Base-by-base conservation (phyloP, 257 asterid species). In the Solanum gracilifrons region DNA sequence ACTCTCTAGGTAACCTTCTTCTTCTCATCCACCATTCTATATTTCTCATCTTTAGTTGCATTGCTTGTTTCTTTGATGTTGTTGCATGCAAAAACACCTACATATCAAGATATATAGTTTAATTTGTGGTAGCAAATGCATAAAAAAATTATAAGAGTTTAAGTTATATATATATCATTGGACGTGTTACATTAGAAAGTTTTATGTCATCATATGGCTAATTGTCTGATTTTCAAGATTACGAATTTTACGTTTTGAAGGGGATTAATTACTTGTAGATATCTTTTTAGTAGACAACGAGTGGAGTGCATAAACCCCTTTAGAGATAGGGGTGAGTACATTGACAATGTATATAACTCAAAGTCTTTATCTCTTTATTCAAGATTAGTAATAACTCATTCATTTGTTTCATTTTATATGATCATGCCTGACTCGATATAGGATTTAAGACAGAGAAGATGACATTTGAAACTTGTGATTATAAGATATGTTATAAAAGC, bases 21-120 rank as follows among this genome's bases (percentile, higher is more conserved):
- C 33, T 91, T 77, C 85, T 87, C 93, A 91, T 91, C 93, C 91
- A 91, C 91, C 92, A 82, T 69, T 91, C 91, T 23, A 88, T 85
- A 35, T 87, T 88, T 16, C 90, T 48, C 88, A 85, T 76, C 46
- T 86, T 87, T 35, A 89, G 55, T 80, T 91, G 93, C 92, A 91
- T 88, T 64, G 86, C 76, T 46, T 89, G 89, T 87, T 88, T 89
- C 82, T 88, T 91, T 66, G 85, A 86, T 86, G 86, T 87, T 37
- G 87, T 89, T 43, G 93, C 88, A 72, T 88, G 90, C 85, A 88
- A 77, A 62, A 80, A 91, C 31, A 91, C 89, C 93, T 91, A 29
- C 43, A 72, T 69, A 55, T 18, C n/a, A 55, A 55, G 62, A 55
- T 55, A 9, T 55, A 55, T 6, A 55, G n/a, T 55, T 18, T 55